Evolutionary conservation across 1,139 yeast genomes (phyloP).

Genomic region (Yamadazyma mexicana): DNA sequence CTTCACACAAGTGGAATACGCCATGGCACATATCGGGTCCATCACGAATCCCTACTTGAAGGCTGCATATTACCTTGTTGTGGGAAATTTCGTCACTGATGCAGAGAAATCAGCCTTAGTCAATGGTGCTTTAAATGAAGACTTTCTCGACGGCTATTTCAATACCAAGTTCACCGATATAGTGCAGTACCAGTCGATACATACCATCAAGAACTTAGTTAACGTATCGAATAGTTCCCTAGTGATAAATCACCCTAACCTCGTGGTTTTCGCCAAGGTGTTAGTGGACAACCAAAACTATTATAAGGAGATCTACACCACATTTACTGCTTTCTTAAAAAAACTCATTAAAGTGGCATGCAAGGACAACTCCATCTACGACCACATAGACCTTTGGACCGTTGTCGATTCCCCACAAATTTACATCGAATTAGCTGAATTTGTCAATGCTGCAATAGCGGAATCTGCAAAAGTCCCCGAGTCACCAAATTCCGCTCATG

Average conservation of each 20-base stretch:
- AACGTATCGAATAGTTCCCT: conserved; percentile 11
- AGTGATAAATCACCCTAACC: conserved; percentile 11
- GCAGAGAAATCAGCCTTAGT: conserved; percentile 19
- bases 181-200: conserved; percentile 40
- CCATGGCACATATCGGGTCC: conserved; percentile 5
- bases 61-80: conserved; percentile 29
- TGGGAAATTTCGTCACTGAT: conserved; percentile 38
- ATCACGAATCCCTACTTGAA: conserved; percentile 26
- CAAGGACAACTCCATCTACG: conserved; percentile 12
- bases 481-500: neutral
- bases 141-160: conserved; percentile 24
- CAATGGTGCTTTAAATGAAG: conserved; percentile 11
- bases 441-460: conserved; percentile 1
- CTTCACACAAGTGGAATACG: conserved; percentile 10
- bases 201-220: conserved; percentile 34
- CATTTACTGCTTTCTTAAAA: conserved; percentile 30
- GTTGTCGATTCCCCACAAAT: conserved; percentile 12
- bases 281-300: conserved; percentile 37
- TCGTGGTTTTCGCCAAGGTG: conserved; percentile 27
- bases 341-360: conserved; percentile 25
- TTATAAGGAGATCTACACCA: conserved; percentile 33
- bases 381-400: conserved; percentile 21
- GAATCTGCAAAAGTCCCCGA: too few relatives aligned
- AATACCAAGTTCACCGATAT: conserved; percentile 30
- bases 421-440: conserved; percentile 8